These are phyloP conservation scores for Aspergillus sp. DNA, from an alignment of 2,329 filamentous ascomycete species.

Conservation along the genomic window DNA sequence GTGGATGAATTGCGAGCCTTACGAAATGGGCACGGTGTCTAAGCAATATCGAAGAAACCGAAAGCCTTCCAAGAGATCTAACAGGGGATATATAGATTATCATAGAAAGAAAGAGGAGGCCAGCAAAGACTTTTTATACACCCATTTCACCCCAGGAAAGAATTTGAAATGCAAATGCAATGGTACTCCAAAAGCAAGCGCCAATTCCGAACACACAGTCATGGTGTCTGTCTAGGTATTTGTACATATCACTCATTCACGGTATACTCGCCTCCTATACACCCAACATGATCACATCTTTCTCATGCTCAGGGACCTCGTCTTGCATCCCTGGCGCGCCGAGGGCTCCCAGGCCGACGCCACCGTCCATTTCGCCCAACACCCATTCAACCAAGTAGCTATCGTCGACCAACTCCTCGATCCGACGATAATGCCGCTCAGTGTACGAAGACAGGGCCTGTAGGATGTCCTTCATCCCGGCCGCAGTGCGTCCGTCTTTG, in stretches of 20 bases:
- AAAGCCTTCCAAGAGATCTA: neutral
- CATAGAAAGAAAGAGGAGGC: slow-evolving; percentile 1
- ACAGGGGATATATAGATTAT: slow-evolving; percentile 3
- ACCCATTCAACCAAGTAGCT: slow-evolving; percentile 95
- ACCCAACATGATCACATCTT: slow-evolving; percentile 42
- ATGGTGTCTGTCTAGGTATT: slow-evolving; percentile 12
- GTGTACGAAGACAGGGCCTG: slow-evolving; percentile 88
- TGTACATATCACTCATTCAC: slow-evolving; percentile 19
- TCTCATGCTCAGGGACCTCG: slow-evolving; percentile 28
- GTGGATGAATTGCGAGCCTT: too few relatives aligned
- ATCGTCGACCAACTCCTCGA: slow-evolving; percentile 89
- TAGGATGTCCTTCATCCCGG: slow-evolving; percentile 77
- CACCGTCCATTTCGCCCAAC: slow-evolving; percentile 83
- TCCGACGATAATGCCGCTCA: slow-evolving; percentile 84
- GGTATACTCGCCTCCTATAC: slow-evolving; percentile 18
- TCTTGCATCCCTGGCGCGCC: slow-evolving; percentile 18
- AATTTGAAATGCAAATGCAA: slow-evolving; percentile 16
- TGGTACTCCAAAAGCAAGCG: slow-evolving; percentile 19
- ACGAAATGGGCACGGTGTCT: too few relatives aligned
- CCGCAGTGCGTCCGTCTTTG: slow-evolving; percentile 39
- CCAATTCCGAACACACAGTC: slow-evolving; percentile 12
- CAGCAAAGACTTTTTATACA: slow-evolving; percentile 15
- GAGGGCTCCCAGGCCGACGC: slow-evolving; percentile 46
- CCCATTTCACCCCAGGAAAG: slow-evolving; percentile 1
- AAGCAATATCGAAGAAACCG: too few relatives aligned